phyloP scores from a whole-genome alignment of 2,329 filamentous ascomycete species.

The Tolypocladium ophioglossoides region DNA sequence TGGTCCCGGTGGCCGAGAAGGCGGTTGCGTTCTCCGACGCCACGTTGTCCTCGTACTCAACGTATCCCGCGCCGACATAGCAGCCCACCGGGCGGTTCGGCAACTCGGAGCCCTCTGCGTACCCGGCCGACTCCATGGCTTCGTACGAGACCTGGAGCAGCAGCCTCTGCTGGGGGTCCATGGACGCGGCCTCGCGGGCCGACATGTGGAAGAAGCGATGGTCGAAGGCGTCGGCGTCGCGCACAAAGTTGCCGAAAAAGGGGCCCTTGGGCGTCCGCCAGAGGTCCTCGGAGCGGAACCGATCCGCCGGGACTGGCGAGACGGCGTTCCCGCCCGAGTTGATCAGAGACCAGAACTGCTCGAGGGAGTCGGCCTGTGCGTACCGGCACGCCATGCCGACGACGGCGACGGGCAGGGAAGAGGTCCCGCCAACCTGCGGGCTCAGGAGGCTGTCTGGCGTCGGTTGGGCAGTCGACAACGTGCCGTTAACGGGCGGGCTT shows the following conservation, averaged over 20 bases:
- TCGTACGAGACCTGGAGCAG: constrained; percentile 24
- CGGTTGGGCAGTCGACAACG: too few relatives aligned
- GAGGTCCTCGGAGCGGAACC: constrained; percentile 5
- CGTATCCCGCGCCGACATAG: constrained; percentile 12
- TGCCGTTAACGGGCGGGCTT: too few relatives aligned
- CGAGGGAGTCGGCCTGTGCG: constrained; percentile 8
- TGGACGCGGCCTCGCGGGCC: constrained; percentile 13
- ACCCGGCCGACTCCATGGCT: constrained; percentile 11
- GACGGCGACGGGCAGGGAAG: constrained; percentile 9
- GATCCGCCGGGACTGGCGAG: constrained; percentile 5
- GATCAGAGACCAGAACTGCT: constrained; percentile 12
- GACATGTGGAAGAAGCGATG: constrained; percentile 16
- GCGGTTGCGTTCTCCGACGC: constrained; percentile 15
- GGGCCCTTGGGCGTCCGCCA: constrained; percentile 5
- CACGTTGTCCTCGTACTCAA: constrained; percentile 14
- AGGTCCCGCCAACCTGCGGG: background rate
- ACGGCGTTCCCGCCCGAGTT: constrained; percentile 4
- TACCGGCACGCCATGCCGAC: constrained; percentile 12
- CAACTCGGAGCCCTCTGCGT: constrained; percentile 1
- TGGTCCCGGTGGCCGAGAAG: constrained; percentile 20
- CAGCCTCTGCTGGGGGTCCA: constrained; percentile 22
- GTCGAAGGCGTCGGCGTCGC: constrained; percentile 11
- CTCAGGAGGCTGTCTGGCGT: too few relatives aligned
- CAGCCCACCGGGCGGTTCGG: constrained; percentile 9
- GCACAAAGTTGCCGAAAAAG: constrained; percentile 14